Evolutionary conservation across 129 eudicot species (phyloP).

Genomic region (Solidago caesia): DNA sequence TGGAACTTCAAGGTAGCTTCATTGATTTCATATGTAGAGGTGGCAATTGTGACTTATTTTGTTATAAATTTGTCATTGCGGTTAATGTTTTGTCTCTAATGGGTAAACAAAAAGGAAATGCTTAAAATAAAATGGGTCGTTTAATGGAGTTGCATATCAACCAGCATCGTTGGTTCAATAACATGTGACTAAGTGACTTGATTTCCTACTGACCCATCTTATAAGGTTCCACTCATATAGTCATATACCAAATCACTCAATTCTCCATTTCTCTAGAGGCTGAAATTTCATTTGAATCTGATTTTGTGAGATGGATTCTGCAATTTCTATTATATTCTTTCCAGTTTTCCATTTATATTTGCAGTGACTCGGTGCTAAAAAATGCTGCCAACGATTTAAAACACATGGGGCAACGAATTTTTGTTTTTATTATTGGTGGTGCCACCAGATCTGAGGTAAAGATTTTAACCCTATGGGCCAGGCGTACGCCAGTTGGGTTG

Average conservation of each 20-base stretch:
- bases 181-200: neutral
- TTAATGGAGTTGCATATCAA: neutral
- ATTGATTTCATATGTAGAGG: neutral
- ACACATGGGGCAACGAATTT: slow-evolving; percentile 95
- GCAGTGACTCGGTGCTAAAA: slow-evolving; percentile 72
- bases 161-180: neutral
- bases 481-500: slow-evolving; percentile 3
- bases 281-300: neutral
- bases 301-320: neutral
- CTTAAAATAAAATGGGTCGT: too few species aligned
- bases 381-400: slow-evolving; percentile 52
- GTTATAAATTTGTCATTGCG: neutral
- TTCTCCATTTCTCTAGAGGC: neutral
- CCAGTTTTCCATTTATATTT: slow-evolving; percentile 19
- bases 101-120: neutral
- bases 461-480: neutral
- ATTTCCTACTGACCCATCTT: neutral
- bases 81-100: neutral
- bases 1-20: slow-evolving; percentile 64
- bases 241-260: neutral
- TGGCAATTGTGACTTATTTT: neutral
- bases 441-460: slow-evolving; percentile 97
- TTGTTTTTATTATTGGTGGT: slow-evolving; percentile 87
- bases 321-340: neutral
- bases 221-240: neutral